These are phyloP conservation scores for Penicillium sp. DNA, from an alignment of 2,329 filamentous ascomycete species.

Conservation along the genomic window DNA sequence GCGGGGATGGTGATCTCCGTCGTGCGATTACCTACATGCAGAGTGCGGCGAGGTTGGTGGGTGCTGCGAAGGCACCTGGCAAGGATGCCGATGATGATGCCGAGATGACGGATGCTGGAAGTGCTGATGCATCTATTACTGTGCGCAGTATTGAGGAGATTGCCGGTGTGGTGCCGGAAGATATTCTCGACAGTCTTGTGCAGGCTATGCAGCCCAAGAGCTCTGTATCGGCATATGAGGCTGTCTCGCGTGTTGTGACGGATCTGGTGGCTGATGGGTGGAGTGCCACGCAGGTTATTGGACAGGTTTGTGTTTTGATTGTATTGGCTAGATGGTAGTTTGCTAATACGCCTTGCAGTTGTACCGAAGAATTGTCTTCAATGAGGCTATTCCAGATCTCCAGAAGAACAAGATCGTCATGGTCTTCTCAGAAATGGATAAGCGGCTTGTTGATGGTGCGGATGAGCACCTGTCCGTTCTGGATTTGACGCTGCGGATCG, in stretches of 20 bases:
- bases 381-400: slow-evolving; percentile 74
- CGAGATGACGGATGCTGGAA: slow-evolving; percentile 58
- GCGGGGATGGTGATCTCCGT: slow-evolving; percentile 87
- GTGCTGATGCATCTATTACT: slow-evolving; percentile 57
- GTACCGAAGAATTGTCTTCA: slow-evolving; percentile 76
- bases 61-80: slow-evolving; percentile 49
- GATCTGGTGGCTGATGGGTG: slow-evolving; percentile 94
- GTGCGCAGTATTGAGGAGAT: slow-evolving; percentile 86
- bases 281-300: slow-evolving; percentile 85
- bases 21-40: slow-evolving; percentile 96
- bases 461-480: slow-evolving; percentile 92
- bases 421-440: slow-evolving; percentile 90
- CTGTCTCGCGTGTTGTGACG: slow-evolving; percentile 73
- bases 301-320: slow-evolving; percentile 56
- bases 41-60: slow-evolving; percentile 83
- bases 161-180: slow-evolving; percentile 81
- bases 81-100: slow-evolving; percentile 53
- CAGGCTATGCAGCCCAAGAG: slow-evolving; percentile 70
- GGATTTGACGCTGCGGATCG: slow-evolving; percentile 77
- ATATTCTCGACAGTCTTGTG: slow-evolving; percentile 65
- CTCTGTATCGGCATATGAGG: slow-evolving; percentile 62
- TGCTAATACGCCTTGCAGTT: slow-evolving; percentile 16
- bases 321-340: not conserved
- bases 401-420: slow-evolving; percentile 89
- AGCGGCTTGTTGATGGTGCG: slow-evolving; percentile 86